Conservation (phyloP, 371 early-diverging fungal genomes). For the Mucor sp. region DNA sequence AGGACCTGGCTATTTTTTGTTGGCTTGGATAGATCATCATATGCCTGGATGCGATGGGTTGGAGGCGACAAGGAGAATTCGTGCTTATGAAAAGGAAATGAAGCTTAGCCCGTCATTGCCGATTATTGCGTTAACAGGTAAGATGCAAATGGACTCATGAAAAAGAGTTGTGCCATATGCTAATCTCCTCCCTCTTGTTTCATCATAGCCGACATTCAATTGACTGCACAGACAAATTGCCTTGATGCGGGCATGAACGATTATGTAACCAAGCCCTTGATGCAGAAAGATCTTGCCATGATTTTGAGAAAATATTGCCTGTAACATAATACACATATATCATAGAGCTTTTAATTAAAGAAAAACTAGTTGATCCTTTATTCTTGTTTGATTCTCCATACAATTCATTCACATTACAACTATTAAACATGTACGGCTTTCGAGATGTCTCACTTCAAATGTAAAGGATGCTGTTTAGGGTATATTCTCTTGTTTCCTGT, state of each 20-base stretch:
- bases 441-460: too few species aligned
- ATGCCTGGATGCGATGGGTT: constrained; percentile 52
- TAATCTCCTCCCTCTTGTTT: not conserved
- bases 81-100: constrained; percentile 32
- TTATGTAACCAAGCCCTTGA: constrained; percentile 49
- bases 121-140: constrained; percentile 50
- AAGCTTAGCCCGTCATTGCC: constrained; percentile 25
- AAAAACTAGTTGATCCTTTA: not conserved
- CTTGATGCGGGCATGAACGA: constrained; percentile 62
- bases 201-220: constrained; percentile 53
- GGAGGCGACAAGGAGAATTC: constrained; percentile 45
- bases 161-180: not conserved
- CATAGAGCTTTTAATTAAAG: not conserved
- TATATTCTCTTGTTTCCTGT: not conserved
- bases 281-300: constrained; percentile 45
- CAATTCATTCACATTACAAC: too few species aligned
- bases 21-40: constrained; percentile 55
- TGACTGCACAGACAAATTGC: constrained; percentile 53
- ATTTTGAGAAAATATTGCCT: constrained; percentile 35
- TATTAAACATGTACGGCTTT: too few species aligned
- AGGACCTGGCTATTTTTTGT: constrained; percentile 34
- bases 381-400: too few species aligned
- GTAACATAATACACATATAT: not conserved
- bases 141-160: not conserved
- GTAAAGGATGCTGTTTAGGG: too few species aligned